A percentile compares a stretch with the other conserved stretches of the same genome.
phyloP scores from a whole-genome alignment of 305 asterid species.

The Striga hermonthica region DNA sequence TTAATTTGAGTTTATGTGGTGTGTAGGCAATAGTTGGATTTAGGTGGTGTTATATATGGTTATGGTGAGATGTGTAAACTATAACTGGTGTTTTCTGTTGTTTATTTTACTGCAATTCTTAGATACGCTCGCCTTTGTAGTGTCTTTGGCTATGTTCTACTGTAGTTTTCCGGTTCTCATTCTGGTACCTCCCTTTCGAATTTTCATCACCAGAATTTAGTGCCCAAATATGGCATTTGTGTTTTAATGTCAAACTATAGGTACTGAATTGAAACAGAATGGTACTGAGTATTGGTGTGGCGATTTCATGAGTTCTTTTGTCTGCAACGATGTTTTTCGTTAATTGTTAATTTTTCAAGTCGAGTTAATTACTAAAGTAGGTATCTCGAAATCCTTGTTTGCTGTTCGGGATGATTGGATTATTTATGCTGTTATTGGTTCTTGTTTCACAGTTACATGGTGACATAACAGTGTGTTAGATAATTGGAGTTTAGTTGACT shows the following conservation, averaged over 20 bases:
- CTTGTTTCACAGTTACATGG: not conserved
- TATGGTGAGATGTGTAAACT: not conserved
- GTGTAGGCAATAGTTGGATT: not conserved
- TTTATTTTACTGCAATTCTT: not conserved
- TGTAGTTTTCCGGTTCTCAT: too few species aligned
- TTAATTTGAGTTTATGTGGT: slow-evolving; percentile 7
- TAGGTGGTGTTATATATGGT: not conserved
- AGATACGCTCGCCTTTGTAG: not conserved
- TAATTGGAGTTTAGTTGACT: not conserved
- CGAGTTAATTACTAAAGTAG: too few species aligned
- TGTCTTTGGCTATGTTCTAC: not conserved
- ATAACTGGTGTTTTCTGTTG: not conserved
- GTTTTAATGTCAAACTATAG: not conserved
- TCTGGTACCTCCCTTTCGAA: too few species aligned
- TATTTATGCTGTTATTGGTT: too few species aligned
- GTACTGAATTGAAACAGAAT: not conserved
- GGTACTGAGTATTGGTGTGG: not conserved
- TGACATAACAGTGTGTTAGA: not conserved
- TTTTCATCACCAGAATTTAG: not conserved
- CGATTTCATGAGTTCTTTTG: not conserved
- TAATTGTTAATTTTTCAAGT: too few species aligned
- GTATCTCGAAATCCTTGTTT: too few species aligned
- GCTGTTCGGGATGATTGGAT: not conserved
- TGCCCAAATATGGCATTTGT: not conserved
- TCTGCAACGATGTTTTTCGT: too few species aligned